phyloP scores from a whole-genome alignment of 1,284 basidiomycete genomes.

The Ganoderma lingzhi region DNA sequence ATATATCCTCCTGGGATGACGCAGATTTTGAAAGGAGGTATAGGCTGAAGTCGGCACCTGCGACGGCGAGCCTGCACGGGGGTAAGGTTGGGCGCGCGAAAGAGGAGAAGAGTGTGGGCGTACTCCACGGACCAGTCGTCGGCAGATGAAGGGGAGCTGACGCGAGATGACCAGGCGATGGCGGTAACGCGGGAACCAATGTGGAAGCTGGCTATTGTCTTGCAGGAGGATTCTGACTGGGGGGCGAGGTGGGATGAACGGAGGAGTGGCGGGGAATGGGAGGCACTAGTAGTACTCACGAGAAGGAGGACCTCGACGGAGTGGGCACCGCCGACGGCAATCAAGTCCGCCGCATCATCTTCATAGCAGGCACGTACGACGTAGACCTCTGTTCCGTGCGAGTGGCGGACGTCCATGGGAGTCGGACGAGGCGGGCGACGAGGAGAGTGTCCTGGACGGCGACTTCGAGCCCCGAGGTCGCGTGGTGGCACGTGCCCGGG shows the following conservation, averaged over 20 bases:
- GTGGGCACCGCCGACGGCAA: constrained; percentile 77
- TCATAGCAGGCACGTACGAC: constrained; percentile 68
- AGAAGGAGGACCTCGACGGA: constrained; percentile 73
- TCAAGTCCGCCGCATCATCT: constrained; percentile 69
- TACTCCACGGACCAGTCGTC: constrained; percentile 79
- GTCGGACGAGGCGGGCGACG: background rate
- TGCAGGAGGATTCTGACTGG: constrained; percentile 46
- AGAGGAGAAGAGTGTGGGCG: constrained; percentile 36
- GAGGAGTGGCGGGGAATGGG: constrained; percentile 24
- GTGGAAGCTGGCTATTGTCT: constrained; percentile 72
- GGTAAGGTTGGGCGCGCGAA: constrained; percentile 9
- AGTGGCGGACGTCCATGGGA: constrained; percentile 64
- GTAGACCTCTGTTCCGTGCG: constrained; percentile 65
- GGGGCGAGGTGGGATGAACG: constrained; percentile 22
- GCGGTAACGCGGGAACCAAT: constrained; percentile 76
- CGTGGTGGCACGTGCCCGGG: constrained; percentile 14
- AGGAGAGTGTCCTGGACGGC: background rate
- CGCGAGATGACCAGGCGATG: constrained; percentile 78
- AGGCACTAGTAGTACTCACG: constrained; percentile 48
- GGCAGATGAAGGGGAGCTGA: constrained; percentile 67
- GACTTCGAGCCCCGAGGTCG: background rate
- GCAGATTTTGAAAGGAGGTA: constrained; percentile 69
- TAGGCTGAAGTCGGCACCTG: constrained; percentile 71
- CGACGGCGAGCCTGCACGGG: constrained; percentile 64
- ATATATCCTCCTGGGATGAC: constrained; percentile 59